Percentiles rank a stretch among this genome's conserved stretches.
Evolutionary conservation across 768 basidiomycete genomes (phyloP).

Genomic region (Tricholoma saponaceum): DNA sequence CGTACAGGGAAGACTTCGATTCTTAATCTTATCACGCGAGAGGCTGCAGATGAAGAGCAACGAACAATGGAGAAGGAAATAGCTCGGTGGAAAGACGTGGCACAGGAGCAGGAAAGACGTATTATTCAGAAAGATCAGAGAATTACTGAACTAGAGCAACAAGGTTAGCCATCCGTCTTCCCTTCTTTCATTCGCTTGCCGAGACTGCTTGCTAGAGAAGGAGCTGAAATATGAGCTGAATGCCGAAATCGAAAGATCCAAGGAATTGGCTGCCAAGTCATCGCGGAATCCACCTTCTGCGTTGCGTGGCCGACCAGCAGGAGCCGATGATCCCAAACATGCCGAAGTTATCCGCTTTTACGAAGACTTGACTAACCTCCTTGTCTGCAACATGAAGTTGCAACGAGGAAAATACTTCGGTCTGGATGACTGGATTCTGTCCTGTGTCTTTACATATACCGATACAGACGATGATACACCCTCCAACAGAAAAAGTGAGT

Average conservation of each 20-base stretch:
- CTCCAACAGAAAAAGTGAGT: slow-evolving; percentile 35
- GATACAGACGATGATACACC: slow-evolving; percentile 20
- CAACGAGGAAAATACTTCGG: slow-evolving; percentile 33
- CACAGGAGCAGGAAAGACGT: slow-evolving; percentile 38
- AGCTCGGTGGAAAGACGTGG: slow-evolving; percentile 33
- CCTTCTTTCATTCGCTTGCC: neutral
- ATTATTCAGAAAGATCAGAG: slow-evolving; percentile 41
- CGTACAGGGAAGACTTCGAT: slow-evolving; percentile 44
- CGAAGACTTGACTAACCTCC: slow-evolving; percentile 81
- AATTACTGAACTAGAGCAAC: slow-evolving; percentile 43
- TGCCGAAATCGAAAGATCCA: slow-evolving; percentile 57
- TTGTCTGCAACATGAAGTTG: slow-evolving; percentile 58
- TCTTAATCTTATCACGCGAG: slow-evolving; percentile 68
- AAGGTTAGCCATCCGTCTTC: slow-evolving; percentile 32
- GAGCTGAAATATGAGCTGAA: slow-evolving; percentile 53
- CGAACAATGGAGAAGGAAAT: slow-evolving; percentile 46
- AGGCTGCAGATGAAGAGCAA: slow-evolving; percentile 69
- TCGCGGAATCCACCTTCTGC: slow-evolving; percentile 37
- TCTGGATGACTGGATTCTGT: slow-evolving; percentile 57
- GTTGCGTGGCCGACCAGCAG: slow-evolving; percentile 29
- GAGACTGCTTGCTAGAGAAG: slow-evolving; percentile 34
- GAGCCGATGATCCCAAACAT: slow-evolving; percentile 51
- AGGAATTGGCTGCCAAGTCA: slow-evolving; percentile 37
- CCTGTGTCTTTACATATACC: slow-evolving; percentile 63
- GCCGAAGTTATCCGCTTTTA: slow-evolving; percentile 67